These are phyloP conservation scores for Kwoniella sp. DNA, from an alignment of 768 basidiomycete species.

Conservation along the genomic window DNA sequence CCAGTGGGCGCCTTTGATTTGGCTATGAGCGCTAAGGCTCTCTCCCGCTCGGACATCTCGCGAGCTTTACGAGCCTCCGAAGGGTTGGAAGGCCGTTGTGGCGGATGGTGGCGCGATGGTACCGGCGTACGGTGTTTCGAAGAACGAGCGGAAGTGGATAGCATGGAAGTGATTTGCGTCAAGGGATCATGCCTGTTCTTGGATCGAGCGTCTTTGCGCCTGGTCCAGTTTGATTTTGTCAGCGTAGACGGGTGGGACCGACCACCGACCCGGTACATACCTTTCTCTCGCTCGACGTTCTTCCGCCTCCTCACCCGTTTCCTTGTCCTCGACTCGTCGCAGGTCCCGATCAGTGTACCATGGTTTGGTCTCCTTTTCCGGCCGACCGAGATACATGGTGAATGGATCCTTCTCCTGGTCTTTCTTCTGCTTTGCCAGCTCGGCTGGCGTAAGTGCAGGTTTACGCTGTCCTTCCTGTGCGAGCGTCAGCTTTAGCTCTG, in stretches of 20 bases:
- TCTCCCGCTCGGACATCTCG: slow-evolving; percentile 37
- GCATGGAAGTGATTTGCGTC: slow-evolving; percentile 34
- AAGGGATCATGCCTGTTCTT: slow-evolving; percentile 45
- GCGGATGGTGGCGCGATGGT: slow-evolving; percentile 1
- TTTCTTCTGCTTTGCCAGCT: slow-evolving; percentile 41
- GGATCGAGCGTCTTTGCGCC: slow-evolving; percentile 41
- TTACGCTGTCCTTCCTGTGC: not conserved
- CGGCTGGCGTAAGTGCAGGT: slow-evolving; percentile 9
- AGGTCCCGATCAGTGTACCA: slow-evolving; percentile 50
- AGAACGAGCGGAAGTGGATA: slow-evolving; percentile 15
- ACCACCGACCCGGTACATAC: too few relatives aligned
- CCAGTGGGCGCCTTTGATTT: slow-evolving; percentile 17
- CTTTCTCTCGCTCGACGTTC: slow-evolving; percentile 29
- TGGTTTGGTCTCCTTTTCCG: slow-evolving; percentile 49
- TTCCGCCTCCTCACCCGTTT: slow-evolving; percentile 46
- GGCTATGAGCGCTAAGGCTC: slow-evolving; percentile 42
- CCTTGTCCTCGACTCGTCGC: slow-evolving; percentile 42
- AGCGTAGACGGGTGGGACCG: not conserved
- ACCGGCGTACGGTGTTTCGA: not conserved
- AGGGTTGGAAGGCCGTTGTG: slow-evolving; percentile 9
- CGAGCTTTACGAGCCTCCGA: slow-evolving; percentile 21
- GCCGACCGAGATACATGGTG: slow-evolving; percentile 50
- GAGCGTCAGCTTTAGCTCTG: not conserved
- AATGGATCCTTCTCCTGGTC: slow-evolving; percentile 46
- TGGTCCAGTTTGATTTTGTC: not conserved